These are phyloP conservation scores for Micromonas commoda DNA, from an alignment of 139 green algal genomes.

Conservation along the genomic window DNA sequence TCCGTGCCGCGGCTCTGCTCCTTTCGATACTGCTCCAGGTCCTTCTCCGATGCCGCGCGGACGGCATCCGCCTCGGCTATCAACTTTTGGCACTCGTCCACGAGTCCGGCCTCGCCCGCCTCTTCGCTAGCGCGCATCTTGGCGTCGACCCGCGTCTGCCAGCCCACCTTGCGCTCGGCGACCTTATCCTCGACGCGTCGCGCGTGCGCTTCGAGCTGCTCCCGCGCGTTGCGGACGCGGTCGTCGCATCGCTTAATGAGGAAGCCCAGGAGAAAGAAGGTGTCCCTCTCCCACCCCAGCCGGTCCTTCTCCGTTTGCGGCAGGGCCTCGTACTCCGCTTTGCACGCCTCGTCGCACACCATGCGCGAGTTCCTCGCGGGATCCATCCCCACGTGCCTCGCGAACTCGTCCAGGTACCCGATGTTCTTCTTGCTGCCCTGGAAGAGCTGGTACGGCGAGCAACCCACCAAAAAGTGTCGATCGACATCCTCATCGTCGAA, in stretches of 20 bases:
- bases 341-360: not conserved
- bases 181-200: not conserved
- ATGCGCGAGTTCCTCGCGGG: no score
- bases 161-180: not conserved
- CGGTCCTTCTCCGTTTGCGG: not conserved
- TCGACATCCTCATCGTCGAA: not conserved
- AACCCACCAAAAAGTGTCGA: not conserved
- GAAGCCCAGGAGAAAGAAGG: not conserved
- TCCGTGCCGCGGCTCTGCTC: not conserved
- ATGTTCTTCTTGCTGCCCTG: not conserved
- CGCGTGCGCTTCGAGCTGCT: not conserved
- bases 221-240: not conserved
- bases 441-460: not conserved
- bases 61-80: not conserved
- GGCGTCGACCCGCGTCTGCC: not conserved
- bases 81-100: not conserved
- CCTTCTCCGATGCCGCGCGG: not conserved
- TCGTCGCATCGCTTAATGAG: not conserved
- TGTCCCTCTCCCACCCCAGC: not conserved
- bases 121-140: not conserved
- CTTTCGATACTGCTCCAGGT: not conserved
- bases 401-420: not conserved
- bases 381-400: not conserved
- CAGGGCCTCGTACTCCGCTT: not conserved
- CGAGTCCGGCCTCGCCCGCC: not conserved